These are phyloP conservation scores for Ashbya aceris DNA, from an alignment of 1,139 yeast species.

Conservation along the genomic window DNA sequence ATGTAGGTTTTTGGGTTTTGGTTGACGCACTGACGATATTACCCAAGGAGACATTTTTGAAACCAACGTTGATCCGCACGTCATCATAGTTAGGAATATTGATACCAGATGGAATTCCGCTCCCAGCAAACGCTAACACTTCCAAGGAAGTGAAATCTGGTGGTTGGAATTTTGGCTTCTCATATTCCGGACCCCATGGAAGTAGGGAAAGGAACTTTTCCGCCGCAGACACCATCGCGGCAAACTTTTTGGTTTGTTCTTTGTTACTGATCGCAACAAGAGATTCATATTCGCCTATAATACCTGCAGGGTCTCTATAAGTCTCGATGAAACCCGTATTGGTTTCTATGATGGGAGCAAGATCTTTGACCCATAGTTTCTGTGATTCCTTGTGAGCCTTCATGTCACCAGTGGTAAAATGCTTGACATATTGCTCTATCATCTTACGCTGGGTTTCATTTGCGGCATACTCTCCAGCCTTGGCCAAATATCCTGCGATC, in stretches of 20 bases:
- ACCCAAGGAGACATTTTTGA: constrained; percentile 82
- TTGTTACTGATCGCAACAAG: constrained; percentile 87
- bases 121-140: constrained; percentile 80
- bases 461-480: constrained; percentile 57
- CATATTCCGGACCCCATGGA: constrained; percentile 71
- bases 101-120: constrained; percentile 89
- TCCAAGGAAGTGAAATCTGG: constrained; percentile 89
- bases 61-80: constrained; percentile 71
- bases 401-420: constrained; percentile 77
- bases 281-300: constrained; percentile 92
- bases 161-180: constrained; percentile 78
- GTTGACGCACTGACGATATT: constrained; percentile 63
- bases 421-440: constrained; percentile 55
- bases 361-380: constrained; percentile 78
- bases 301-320: constrained; percentile 85
- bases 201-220: constrained; percentile 51
- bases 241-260: constrained; percentile 75
- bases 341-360: constrained; percentile 75
- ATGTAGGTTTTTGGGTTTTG: constrained; percentile 48
- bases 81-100: constrained; percentile 90
- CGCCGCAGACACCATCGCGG: constrained; percentile 58
- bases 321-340: constrained; percentile 89
- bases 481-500: constrained; percentile 46
- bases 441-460: constrained; percentile 61
- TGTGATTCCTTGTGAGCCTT: constrained; percentile 80